A percentile compares a stretch with the other conserved stretches of the same genome.
phyloP scores from a whole-genome alignment of 257 asterid species.

The Ajuga chamaepitys region DNA sequence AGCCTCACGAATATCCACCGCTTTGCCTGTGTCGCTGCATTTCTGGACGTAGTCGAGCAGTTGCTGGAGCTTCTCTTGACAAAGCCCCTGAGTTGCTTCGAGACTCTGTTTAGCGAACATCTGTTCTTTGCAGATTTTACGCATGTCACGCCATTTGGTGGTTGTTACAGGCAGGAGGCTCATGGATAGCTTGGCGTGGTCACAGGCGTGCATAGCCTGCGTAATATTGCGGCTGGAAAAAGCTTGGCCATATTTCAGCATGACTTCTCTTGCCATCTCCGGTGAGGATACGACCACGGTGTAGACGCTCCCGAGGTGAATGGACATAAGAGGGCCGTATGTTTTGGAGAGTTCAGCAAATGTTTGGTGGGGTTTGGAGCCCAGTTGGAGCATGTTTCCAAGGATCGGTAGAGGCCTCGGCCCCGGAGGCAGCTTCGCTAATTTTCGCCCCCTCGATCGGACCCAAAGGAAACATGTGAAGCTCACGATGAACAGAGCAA shows the following conservation, averaged over 20 bases:
- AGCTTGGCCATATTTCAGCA: slow-evolving; percentile 15
- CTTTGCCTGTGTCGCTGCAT: slow-evolving; percentile 1
- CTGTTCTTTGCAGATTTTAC: no score
- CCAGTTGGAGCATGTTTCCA: no score
- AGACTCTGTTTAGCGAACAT: slow-evolving; percentile 24
- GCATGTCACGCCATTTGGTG: slow-evolving; percentile 24
- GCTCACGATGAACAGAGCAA: not conserved
- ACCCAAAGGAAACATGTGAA: not conserved
- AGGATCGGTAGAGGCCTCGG: no score
- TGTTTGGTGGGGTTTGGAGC: slow-evolving; percentile 17
- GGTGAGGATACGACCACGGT: slow-evolving; percentile 32
- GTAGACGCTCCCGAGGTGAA: no score
- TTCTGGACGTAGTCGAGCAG: slow-evolving; percentile 11
- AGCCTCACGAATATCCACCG: slow-evolving; percentile 27
- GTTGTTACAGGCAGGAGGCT: slow-evolving; percentile 15
- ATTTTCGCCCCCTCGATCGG: not conserved
- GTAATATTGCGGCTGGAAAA: not conserved
- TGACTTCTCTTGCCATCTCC: slow-evolving; percentile 18
- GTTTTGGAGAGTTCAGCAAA: slow-evolving; percentile 20
- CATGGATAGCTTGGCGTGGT: not conserved
- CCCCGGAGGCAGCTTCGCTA: no score
- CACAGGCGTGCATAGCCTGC: not conserved
- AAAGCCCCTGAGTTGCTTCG: slow-evolving; percentile 16
- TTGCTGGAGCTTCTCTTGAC: slow-evolving; percentile 17
- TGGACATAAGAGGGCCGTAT: slow-evolving; percentile 21